Percentiles rank a stretch among this genome's conserved stretches.
Conservation (phyloP, 2,329 filamentous ascomycete species). For the Calonectria montana region DNA sequence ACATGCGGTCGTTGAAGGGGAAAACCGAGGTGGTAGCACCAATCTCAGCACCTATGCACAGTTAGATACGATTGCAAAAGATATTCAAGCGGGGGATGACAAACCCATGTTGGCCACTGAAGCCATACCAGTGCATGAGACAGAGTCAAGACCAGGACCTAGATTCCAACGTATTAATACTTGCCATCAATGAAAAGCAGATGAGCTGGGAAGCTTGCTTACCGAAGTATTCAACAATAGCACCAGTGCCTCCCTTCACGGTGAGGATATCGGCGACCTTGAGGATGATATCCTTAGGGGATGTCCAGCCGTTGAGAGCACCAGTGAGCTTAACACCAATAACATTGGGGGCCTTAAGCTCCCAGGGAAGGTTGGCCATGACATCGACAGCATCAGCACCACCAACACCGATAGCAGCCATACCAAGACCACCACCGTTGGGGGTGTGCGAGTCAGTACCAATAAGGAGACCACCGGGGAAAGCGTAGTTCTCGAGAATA, state of each 20-base stretch:
- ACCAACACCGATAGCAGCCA: conserved; percentile 95
- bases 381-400: conserved; percentile 99
- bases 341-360: conserved; percentile 96
- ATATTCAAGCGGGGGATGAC: conserved; percentile 14
- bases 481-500: conserved; percentile 97
- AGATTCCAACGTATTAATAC: not conserved
- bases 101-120: conserved; percentile 78
- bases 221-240: conserved; percentile 82
- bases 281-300: conserved; percentile 96
- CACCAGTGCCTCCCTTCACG: conserved; percentile 97
- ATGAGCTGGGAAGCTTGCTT: conserved; percentile 48
- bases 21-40: conserved; percentile 93
- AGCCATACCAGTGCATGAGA: conserved; percentile 88
- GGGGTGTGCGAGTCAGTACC: conserved; percentile 98
- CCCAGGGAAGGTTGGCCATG: conserved; percentile 97
- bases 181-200: not conserved
- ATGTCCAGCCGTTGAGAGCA: conserved; percentile 87
- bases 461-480: conserved; percentile 97
- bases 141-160: conserved; percentile 70
- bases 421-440: conserved; percentile 95
- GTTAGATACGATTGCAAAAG: conserved; percentile 24
- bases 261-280: conserved; percentile 97
- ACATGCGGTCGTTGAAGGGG: conserved; percentile 98
- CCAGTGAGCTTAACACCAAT: conserved; percentile 97
- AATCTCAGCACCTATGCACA: conserved; percentile 67